Conservation (phyloP, 768 basidiomycete species). For the Rhodosporidiobolus sp. region DNA sequence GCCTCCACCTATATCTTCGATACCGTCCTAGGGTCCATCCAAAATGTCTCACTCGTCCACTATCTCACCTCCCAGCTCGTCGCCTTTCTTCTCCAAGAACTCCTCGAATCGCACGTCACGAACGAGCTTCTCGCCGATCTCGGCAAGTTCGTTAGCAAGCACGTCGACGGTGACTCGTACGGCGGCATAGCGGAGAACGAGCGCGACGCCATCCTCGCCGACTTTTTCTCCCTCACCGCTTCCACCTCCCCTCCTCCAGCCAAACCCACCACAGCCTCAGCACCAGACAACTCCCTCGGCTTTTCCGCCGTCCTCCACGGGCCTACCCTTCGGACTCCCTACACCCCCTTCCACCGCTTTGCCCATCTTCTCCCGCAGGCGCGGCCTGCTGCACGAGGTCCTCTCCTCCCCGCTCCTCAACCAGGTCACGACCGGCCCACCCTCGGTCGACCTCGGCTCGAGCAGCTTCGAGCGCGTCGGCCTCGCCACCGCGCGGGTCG, state of each 20-base stretch:
- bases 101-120: slow-evolving; percentile 5
- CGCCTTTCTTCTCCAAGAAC: slow-evolving; percentile 13
- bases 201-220: slow-evolving; percentile 1
- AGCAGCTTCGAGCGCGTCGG: slow-evolving; percentile 1
- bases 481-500: neutral
- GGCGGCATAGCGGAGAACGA: slow-evolving; percentile 4
- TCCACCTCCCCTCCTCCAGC: slow-evolving; percentile 11
- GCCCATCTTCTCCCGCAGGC: neutral
- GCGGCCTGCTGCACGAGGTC: slow-evolving; percentile 17
- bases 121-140: slow-evolving; percentile 18
- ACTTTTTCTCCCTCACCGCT: slow-evolving; percentile 2
- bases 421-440: slow-evolving; percentile 22
- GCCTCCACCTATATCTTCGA: neutral
- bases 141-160: neutral
- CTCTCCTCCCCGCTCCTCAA: slow-evolving; percentile 20
- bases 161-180: slow-evolving; percentile 9
- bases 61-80: neutral
- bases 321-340: neutral
- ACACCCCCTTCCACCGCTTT: slow-evolving; percentile 3
- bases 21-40: neutral
- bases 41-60: slow-evolving; percentile 6
- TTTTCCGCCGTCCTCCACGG: neutral
- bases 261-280: no score
- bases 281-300: neutral
- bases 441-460: slow-evolving; percentile 10